Evolutionary conservation across 108 stramenopile species (phyloP).

Genomic region (Skeletonema grethae): DNA sequence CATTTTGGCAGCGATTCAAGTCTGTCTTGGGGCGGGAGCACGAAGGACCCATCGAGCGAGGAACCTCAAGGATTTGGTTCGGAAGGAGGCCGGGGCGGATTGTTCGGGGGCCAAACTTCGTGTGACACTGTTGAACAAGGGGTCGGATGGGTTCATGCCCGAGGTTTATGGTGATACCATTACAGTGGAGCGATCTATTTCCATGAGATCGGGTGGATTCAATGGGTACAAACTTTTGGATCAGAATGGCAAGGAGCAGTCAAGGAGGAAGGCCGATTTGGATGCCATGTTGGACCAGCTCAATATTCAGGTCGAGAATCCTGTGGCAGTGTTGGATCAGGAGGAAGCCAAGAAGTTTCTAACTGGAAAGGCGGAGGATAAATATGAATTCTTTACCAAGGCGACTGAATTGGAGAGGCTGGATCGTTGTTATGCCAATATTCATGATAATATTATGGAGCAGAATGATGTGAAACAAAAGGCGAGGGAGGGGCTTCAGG

Average conservation of each 20-base stretch:
- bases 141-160: conserved; percentile 82
- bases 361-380: conserved; percentile 88
- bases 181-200: conserved; percentile 86
- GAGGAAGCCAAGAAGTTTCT: conserved; percentile 98
- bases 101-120: conserved; percentile 71
- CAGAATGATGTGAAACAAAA: conserved; percentile 42
- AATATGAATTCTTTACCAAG: conserved; percentile 95
- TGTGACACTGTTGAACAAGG: conserved; percentile 89
- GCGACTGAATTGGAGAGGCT: conserved; percentile 93
- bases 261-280: conserved; percentile 80
- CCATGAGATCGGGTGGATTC: conserved; percentile 65
- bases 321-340: conserved; percentile 95
- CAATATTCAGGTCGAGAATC: conserved; percentile 94
- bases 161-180: conserved; percentile 91
- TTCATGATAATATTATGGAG: conserved; percentile 59
- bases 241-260: conserved; percentile 52
- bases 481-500: conserved; percentile 41
- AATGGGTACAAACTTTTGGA: conserved; percentile 82
- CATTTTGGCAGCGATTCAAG: conserved; percentile 94
- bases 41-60: conserved; percentile 84
- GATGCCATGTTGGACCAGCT: conserved; percentile 87
- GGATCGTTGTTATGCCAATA: conserved; percentile 57
- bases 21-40: conserved; percentile 94
- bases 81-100: conserved; percentile 74
- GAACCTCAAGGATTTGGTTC: conserved; percentile 84